phyloP scores from a whole-genome alignment of 1,139 yeast species.

The Lodderomyces orthopsilosis region DNA sequence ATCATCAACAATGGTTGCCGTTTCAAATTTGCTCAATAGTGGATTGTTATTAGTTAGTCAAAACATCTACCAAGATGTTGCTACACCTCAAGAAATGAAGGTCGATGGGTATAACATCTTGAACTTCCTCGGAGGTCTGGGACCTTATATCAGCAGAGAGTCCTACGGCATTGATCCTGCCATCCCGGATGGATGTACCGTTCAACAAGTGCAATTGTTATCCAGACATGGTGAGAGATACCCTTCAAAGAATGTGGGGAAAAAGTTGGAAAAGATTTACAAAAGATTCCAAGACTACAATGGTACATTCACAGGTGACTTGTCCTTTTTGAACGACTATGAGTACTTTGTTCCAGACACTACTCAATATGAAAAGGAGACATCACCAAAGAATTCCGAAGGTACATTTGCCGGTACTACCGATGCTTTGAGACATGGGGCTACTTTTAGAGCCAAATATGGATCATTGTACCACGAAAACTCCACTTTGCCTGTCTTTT shows the following conservation, averaged over 20 bases:
- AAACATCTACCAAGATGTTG: conserved; percentile 28
- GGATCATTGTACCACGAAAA: conserved; percentile 23
- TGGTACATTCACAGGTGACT: conserved; percentile 28
- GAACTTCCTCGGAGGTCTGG: conserved; percentile 45
- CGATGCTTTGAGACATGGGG: conserved; percentile 34
- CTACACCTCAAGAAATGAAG: conserved; percentile 38
- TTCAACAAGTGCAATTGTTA: conserved; percentile 64
- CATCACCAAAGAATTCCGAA: conserved; percentile 26
- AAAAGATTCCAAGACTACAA: conserved; percentile 22
- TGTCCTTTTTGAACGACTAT: conserved; percentile 33
- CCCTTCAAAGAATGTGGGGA: conserved; percentile 41
- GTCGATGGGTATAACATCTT: conserved; percentile 40
- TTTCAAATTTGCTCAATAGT: conserved; percentile 29
- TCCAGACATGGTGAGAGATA: conserved; percentile 77
- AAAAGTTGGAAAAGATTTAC: conserved; percentile 17
- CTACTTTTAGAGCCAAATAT: conserved; percentile 32
- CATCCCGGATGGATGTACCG: conserved; percentile 49
- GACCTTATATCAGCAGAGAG: conserved; percentile 44
- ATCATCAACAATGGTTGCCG: conserved; percentile 26
- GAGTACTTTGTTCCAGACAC: conserved; percentile 29
- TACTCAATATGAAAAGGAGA: conserved; percentile 29
- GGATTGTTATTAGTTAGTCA: conserved; percentile 32
- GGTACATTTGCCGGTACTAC: conserved; percentile 31
- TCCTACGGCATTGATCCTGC: conserved; percentile 48
- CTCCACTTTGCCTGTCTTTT: conserved; percentile 29